Conservation (phyloP, 192 early-diverging fungal genomes). For the Coemansia sp. region DNA sequence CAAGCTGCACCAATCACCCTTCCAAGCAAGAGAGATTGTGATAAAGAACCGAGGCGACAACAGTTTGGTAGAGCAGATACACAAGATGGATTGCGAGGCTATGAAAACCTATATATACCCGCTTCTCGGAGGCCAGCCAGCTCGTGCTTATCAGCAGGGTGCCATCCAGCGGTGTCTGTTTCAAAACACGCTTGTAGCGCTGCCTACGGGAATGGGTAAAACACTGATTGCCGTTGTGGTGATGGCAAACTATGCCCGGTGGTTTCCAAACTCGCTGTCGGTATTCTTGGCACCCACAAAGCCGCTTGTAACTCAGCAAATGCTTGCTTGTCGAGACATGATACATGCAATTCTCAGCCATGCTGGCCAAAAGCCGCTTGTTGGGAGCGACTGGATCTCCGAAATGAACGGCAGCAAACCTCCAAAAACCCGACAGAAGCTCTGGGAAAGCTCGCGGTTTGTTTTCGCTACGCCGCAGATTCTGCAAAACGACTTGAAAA, state of each 20-base stretch:
- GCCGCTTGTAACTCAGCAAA: constrained; percentile 89
- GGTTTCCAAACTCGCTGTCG: constrained; percentile 84
- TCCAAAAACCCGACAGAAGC: constrained; percentile 49
- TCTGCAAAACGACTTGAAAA: constrained; percentile 77
- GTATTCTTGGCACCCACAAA: constrained; percentile 92
- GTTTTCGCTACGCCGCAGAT: constrained; percentile 89
- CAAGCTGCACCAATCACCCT: constrained; percentile 4
- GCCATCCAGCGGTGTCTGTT: constrained; percentile 74
- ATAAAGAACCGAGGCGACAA: constrained; percentile 41
- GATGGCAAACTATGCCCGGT: constrained; percentile 85
- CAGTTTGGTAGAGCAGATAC: constrained; percentile 26
- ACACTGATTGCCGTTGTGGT: constrained; percentile 94
- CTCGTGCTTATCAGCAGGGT: constrained; percentile 85
- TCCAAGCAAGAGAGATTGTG: constrained; percentile 18
- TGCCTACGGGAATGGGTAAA: constrained; percentile 87
- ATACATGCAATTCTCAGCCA: constrained; percentile 72
- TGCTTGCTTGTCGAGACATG: constrained; percentile 73
- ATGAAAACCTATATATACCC: constrained; percentile 46
- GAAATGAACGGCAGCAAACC: constrained; percentile 65
- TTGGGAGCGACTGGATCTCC: constrained; percentile 20
- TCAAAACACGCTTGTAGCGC: constrained; percentile 81
- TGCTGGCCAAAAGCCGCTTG: constrained; percentile 31
- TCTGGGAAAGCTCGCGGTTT: constrained; percentile 68
- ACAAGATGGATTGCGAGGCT: constrained; percentile 25
- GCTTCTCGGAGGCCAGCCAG: constrained; percentile 38